Evolutionary conservation across 1,284 basidiomycete genomes (phyloP), one percentile per base, ranked within the genome.

Genomic region (Dichomitus squalens): DNA sequence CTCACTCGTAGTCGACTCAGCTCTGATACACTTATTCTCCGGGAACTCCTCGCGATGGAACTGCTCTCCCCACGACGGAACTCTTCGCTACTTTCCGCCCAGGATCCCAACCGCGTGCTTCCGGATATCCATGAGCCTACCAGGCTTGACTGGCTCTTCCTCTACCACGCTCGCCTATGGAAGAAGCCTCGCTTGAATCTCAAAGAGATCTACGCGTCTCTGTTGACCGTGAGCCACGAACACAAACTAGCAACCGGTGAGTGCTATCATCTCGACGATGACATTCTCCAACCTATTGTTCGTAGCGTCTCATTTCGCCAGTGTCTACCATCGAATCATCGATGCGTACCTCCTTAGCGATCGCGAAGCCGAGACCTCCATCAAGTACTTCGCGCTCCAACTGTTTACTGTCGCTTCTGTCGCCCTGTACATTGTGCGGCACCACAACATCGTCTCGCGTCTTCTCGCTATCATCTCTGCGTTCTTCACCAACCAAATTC

Each of bases 261-360:
- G 80, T 77, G 44, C 41, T 7, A 14, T 14, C n/a, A 16, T 40
- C 25, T 6, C 21, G 11, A 11, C 25, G 1, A 31, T n/a, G 8
- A 18, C 36, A 21, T 3, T 40, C 27, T 40, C 38, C 21, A 55
- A 35, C 57, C 27, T 64, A 49, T 38, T 36, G 16, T 52, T 29
- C 27, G n/a, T 59, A 95, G 94, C 92, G 7, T 85, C 87, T 2
- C 90, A 91, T 60, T 96, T 95, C 70, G 88, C 92, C 0, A 81
- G 83, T 53, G 87, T 94, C 29, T 98, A 96, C 72, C 88, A 88
- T 57, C 83, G 87, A n/a, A 80, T 97, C 49, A 90, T 95, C 65
- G 93, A 96, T 67, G 85, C 92, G 4, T 97, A 95, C 73, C 85
- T 98, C 8, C 85, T 96, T 41, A 86, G 92, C 21, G 96, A 98